Evolutionary conservation across 2,329 filamentous ascomycete species (phyloP).

Genomic region (Thielaviopsis populi): DNA sequence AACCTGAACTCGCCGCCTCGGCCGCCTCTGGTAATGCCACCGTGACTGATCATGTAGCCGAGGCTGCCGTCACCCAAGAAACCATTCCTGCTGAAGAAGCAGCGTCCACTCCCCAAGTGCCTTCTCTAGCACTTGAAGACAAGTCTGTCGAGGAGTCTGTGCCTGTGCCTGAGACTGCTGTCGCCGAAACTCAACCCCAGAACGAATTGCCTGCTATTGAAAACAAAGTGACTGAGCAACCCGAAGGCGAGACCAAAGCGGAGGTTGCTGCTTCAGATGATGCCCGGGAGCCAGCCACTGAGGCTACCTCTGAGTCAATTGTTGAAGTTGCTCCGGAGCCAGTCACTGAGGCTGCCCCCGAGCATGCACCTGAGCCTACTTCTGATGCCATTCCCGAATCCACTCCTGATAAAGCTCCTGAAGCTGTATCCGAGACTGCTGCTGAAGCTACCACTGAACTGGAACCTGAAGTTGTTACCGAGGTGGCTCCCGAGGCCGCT

Average conservation of each 20-base stretch:
- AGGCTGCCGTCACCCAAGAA: background rate
- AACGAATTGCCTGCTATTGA: no score
- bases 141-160: background rate
- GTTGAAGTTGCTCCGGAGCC: background rate
- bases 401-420: background rate
- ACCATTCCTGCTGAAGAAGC: slow-evolving; percentile 5
- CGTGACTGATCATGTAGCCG: background rate
- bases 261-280: background rate
- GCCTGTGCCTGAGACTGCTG: background rate
- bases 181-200: background rate
- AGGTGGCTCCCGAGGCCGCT: background rate
- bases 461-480: no score
- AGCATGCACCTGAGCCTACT: background rate
- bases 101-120: slow-evolving; percentile 3
- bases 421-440: background rate
- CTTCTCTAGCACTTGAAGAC: background rate
- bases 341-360: background rate
- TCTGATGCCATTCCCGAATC: background rate
- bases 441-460: background rate
- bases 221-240: no score
- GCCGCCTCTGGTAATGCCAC: background rate
- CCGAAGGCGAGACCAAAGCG: background rate
- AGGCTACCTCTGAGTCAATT: background rate
- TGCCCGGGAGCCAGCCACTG: background rate
- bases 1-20: background rate